Conservation (phyloP, 225 moss, liverwort and hornwort species). For the Bryum argenteum region DNA sequence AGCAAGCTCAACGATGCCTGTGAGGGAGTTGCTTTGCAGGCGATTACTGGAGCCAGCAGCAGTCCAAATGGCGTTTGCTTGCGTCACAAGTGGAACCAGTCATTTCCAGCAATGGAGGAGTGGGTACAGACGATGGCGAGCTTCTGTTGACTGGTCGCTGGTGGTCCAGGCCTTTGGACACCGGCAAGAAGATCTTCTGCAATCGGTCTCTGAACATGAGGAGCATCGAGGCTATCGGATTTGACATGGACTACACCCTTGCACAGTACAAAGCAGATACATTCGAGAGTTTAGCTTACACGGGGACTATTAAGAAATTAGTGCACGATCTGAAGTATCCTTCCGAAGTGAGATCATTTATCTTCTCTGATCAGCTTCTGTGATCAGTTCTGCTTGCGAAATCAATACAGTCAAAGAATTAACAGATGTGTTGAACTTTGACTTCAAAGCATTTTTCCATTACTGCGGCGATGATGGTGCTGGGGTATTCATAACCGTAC, state of each 20-base stretch:
- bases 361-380: background rate
- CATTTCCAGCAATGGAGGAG: conserved; percentile 36
- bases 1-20: background rate
- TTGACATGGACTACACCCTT: conserved; percentile 99
- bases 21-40: conserved; percentile 32
- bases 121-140: conserved; percentile 39
- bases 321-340: conserved; percentile 83
- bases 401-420: background rate
- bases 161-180: conserved; percentile 65
- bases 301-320: conserved; percentile 80
- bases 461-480: background rate
- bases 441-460: conserved; percentile 3
- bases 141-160: conserved; percentile 48
- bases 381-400: background rate
- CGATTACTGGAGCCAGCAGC: conserved; percentile 26
- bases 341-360: conserved; percentile 54
- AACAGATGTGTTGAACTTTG: background rate
- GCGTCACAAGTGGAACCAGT: conserved; percentile 49
- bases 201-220: conserved; percentile 93
- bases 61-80: conserved; percentile 32
- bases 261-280: conserved; percentile 95
- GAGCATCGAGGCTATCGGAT: conserved; percentile 93
- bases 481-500: background rate
- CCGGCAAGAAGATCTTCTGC: conserved; percentile 80
- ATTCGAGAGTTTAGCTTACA: conserved; percentile 87